A percentile compares a stretch with the other conserved stretches of the same genome.
Conservation (phyloP, 441 rosid species). For the Arabidopsis hybrid region DNA sequence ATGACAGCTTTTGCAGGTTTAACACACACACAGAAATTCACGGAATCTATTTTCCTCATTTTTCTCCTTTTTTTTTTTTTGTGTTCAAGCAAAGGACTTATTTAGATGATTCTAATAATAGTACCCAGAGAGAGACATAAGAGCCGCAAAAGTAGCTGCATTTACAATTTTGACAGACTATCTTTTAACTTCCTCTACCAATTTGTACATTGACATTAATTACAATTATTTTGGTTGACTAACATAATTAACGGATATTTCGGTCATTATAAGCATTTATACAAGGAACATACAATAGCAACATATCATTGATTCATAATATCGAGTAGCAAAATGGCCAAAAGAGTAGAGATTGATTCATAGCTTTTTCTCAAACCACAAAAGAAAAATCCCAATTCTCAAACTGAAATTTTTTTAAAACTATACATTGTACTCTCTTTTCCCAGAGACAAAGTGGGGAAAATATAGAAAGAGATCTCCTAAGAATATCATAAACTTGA, state of each 20-base stretch:
- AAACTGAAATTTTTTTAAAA: not conserved
- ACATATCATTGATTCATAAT: not conserved
- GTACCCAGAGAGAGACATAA: slow-evolving; percentile 1
- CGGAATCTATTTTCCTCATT: slow-evolving; percentile 35
- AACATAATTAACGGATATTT: slow-evolving; percentile 1
- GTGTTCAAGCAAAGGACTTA: not conserved
- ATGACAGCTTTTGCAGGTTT: slow-evolving; percentile 28
- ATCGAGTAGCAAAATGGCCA: slow-evolving; percentile 7
- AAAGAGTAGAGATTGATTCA: slow-evolving; percentile 17
- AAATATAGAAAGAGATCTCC: slow-evolving; percentile 28
- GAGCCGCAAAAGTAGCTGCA: slow-evolving; percentile 31
- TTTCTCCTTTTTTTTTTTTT: not conserved
- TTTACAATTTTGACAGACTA: slow-evolving; percentile 7
- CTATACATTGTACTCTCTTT: slow-evolving; percentile 40
- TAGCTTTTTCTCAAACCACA: slow-evolving; percentile 4
- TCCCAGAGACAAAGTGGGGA: slow-evolving; percentile 10
- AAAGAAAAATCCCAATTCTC: slow-evolving; percentile 31
- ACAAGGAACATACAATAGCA: not conserved
- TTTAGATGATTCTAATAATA: slow-evolving; percentile 38
- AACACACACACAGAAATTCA: slow-evolving; percentile 26
- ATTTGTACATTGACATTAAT: not conserved
- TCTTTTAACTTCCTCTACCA: slow-evolving; percentile 2
- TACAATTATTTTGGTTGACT: not conserved
- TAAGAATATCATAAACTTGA: slow-evolving; percentile 20
- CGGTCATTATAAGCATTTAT: not conserved